Evolutionary conservation across 768 basidiomycete species (phyloP), one percentile per base, ranked within the genome.

Genomic region (Baorangia bicolor): DNA sequence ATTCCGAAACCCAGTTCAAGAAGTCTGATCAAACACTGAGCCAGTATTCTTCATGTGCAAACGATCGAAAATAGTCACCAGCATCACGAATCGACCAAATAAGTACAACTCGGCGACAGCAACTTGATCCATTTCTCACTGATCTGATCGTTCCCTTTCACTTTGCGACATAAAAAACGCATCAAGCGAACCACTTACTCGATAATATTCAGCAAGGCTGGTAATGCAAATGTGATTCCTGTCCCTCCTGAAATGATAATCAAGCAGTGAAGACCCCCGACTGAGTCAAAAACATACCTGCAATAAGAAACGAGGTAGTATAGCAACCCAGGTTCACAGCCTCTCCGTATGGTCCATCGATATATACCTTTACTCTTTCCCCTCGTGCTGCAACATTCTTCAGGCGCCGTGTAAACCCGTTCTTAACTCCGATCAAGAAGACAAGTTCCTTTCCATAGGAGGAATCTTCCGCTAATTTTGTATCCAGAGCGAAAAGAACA

Each of bases 301-400:
- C 76, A 53, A 85, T 70, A 33, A 84, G 69, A 11, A 84, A 63
- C 1, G 79, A 75, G 2, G 74, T 77, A 31, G 78, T 73, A 53
- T 73, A 80, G 1, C 70, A 67, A 14, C 58, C 59, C 41, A 83
- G 55, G 33, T 69, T 60, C 5, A 76, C 75, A 0, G 76, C 70
- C 3, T 67, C 64, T 8, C 82, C 77, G 55, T 84, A 84, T 18
- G 83, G 83, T 1, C 82, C 83, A 47, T 87, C 86, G 2, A 89
- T 55, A 43, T 81, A 75, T 9, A 80, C 82, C 35, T 73, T 73
- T 21, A 81, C 66, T 43, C 63, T 66, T 33, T 66, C 64, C 8
- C 68, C 64, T 20, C 55, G 66, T 28, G 56, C 49, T 12, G 73
- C 76, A 3, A 57, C 64, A 6, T 76, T 61, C 35, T 71, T 63